These are phyloP conservation scores for Raffaelea albimanens DNA, from an alignment of 2,329 filamentous ascomycete species.

Conservation along the genomic window DNA sequence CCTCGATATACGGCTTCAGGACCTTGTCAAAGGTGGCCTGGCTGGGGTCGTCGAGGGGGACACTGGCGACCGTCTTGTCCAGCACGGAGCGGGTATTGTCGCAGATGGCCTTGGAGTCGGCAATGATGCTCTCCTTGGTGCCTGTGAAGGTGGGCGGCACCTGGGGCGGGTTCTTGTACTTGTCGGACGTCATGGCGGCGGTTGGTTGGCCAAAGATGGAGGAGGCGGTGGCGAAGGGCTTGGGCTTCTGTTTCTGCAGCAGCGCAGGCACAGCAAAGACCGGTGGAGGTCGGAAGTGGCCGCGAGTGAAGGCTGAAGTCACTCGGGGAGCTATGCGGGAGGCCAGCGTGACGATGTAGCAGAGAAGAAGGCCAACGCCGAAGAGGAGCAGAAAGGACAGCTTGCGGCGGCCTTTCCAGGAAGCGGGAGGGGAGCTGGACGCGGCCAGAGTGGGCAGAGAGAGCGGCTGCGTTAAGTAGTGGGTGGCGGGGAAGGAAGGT, in stretches of 20 bases:
- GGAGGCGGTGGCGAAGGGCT: constrained; percentile 17
- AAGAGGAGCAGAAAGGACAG: constrained; percentile 37
- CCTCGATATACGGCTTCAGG: constrained; percentile 58
- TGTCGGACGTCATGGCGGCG: constrained; percentile 50
- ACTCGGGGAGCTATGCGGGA: constrained; percentile 50
- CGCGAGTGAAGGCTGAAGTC: constrained; percentile 41
- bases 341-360: constrained; percentile 56
- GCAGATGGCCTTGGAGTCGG: constrained; percentile 58
- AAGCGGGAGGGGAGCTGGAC: constrained; percentile 13
- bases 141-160: constrained; percentile 68
- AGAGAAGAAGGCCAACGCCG: constrained; percentile 46
- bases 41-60: constrained; percentile 39
- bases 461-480: no score
- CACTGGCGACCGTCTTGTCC: constrained; percentile 57
- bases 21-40: constrained; percentile 46
- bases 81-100: constrained; percentile 52
- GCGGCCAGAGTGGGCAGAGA: constrained; percentile 27
- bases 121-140: constrained; percentile 58
- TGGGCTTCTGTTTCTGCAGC: constrained; percentile 3
- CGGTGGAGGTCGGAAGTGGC: constrained; percentile 18
- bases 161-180: constrained; percentile 68
- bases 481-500: no score
- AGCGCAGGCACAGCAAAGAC: neutral
- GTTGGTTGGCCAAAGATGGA: constrained; percentile 33
- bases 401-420: constrained; percentile 14